Base-by-base conservation (phyloP, 73 alveolate species). In the Breviolum minutum region DNA sequence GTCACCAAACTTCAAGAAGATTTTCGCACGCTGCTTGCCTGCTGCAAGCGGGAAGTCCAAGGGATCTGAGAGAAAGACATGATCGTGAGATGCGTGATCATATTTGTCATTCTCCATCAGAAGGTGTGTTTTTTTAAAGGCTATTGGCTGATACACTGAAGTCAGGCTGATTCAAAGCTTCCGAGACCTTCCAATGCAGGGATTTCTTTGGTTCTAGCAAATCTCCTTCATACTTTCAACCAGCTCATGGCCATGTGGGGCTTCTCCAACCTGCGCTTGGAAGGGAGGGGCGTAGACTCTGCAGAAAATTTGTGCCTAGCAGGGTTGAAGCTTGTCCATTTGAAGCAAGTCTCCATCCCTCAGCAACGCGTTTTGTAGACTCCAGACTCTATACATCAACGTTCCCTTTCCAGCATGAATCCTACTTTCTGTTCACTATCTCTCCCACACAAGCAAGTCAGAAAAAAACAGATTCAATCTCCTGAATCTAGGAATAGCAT, bases 131-230 rank as follows among this genome's bases (percentile, higher is more conserved):
- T 77, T 77, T 77, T 77, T n/a, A 77, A 77, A 40, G 1, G 86
- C 86, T 29, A 71, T 71, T 71, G 26, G 20, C 86, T 16, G 86
- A 60, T 77, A 77, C n/a, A 2, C 63, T 29, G 86, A 29, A 77
- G 86, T 77, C 86, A 77, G 86, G 86, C 86, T 73, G 82, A 73
- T 77, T 29, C 86, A 77, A 62, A 77, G 86, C 63, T 77, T 77
- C 63, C 86, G 32, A 29, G 22, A 77, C 86, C 86, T 77, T 77
- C 86, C 86, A 77, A 77, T 77, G 63, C 63, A 10, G 40, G 82
- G 26, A 32, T 16, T 8, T 29, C 63, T 77, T 77, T 4, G 8
- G 20, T 73, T 26, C 29, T 40, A 2, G 54, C 54, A 40, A 40
- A 40, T 13, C 9, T 24, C 27, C 27, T 73, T 40, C 82, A 73